Evolutionary conservation across 2,329 filamentous ascomycete species (phyloP), one percentile per base, ranked within the genome.

Genomic region (Seiridium cupressi): DNA sequence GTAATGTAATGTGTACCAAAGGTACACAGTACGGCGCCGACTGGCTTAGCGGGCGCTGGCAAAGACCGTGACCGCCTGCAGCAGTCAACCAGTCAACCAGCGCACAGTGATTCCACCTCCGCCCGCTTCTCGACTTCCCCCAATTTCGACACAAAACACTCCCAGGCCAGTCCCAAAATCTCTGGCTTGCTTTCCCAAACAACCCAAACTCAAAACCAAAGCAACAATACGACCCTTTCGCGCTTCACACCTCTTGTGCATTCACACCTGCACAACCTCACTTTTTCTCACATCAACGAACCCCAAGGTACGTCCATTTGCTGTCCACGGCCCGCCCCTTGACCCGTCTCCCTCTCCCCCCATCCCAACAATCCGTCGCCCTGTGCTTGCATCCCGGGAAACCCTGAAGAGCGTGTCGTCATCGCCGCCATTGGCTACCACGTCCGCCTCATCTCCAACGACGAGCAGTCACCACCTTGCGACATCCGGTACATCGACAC

Each of bases 401-500:
- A 57, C 26, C 54, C 54, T 51, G 44, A 47, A n/a, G 34, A 44
- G 34, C 32, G 57, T 59, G 51, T 60, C 55, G 55, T 58, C 55
- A 58, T 58, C 46, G 38, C 34, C 31, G 18, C 40, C 53, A 26
- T 44, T 44, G 26, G 32, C 61, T 62, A 59, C 61, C 63, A 64
- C 64, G 65, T 64, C 59, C 64, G 66, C 66, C 66, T 71, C 68
- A 70, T 70, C 68, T 70, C 70, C 70, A 46, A 66, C 61, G 63
- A 64, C 65, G 36, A 63, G 65, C 64, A 61, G 51, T 56, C 57
- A 68, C 66, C 64, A 34, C 35, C 56, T 60, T 48, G 60, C 58
- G 61, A 56, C 55, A 51, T 64, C 59, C 65, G 63, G 65, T 58
- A 53, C 62, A 65, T 70, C 64, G 48, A 60, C 65, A 44, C 58